Base-by-base conservation (phyloP, 2,329 filamentous ascomycete genomes). In the Akanthomyces muscarius region DNA sequence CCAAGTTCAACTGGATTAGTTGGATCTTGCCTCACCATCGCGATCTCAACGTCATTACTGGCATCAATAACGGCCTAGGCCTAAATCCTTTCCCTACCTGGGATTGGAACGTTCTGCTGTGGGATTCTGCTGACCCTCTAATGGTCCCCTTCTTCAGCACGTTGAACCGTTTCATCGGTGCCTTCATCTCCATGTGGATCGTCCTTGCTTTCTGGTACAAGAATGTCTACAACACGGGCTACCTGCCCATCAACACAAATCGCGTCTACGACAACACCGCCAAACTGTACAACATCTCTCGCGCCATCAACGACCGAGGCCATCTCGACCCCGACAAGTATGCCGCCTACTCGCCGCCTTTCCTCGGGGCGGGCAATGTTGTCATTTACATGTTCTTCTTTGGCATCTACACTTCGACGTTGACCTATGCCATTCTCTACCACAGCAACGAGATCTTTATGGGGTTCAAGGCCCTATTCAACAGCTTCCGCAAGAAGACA, bases 161-260 rank as follows among this genome's bases (percentile, higher is more conserved):
- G 50, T 77, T 85, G 61, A 89, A 89, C 71, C 84, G 82, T 25
- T 77, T 87, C 65, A 73, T 86, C 51, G 86, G 86, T 36, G 79
- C 83, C 56, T 77, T 86, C 14, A 66, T 83, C 41, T 83, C 80
- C 50, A 80, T 81, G 67, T 81, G 83, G 74, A 75, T 88, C 16
- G 76, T 85, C 16, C 71, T 83, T 2, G 83, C 75, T 30, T 69
- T 89, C 10, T 87, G 86, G 75, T 89, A 83, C 71, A 80, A 76
- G 51, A 85, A 85, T 61, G 73, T 82, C 1, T 88, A 82, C 75
- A 82, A 84, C 71, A 82, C 80, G 13, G 77, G 80, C 58, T 87
- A 84, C 66, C 72, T 83, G 30, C 79, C 79, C 36, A 81, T 84
- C 73, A 82, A 81, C 73, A 80, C 77, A 23, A 83, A 83, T 71